These are phyloP conservation scores for Thelephora terrestris DNA, from an alignment of 1,284 basidiomycete genomes.

Conservation along the genomic window DNA sequence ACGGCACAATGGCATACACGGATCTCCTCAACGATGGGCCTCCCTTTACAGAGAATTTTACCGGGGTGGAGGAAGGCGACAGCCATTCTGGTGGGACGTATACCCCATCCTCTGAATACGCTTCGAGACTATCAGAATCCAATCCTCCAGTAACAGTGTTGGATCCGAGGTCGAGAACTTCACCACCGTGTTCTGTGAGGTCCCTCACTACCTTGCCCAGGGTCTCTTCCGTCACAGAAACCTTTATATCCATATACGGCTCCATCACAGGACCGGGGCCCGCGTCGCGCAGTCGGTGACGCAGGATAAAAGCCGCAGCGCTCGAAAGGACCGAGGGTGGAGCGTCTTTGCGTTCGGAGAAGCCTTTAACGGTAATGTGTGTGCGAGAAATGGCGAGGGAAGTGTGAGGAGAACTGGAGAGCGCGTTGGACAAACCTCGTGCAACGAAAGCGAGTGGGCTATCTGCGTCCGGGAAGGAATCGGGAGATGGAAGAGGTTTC, in stretches of 20 bases:
- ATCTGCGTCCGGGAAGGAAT: slow-evolving; percentile 33
- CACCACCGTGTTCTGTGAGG: slow-evolving; percentile 64
- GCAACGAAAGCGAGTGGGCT: slow-evolving; percentile 41
- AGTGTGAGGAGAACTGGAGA: slow-evolving; percentile 70
- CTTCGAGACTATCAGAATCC: slow-evolving; percentile 34
- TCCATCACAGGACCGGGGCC: slow-evolving; percentile 66
- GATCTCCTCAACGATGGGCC: slow-evolving; percentile 39
- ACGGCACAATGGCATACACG: slow-evolving; percentile 63
- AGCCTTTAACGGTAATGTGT: slow-evolving; percentile 41
- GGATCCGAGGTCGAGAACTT: slow-evolving; percentile 54
- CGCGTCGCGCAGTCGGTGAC: slow-evolving; percentile 44
- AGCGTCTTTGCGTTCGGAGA: slow-evolving; percentile 24
- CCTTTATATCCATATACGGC: slow-evolving; percentile 58
- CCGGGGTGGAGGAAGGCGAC: slow-evolving; percentile 53
- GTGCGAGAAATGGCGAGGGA: slow-evolving; percentile 56
- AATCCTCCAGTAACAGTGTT: slow-evolving; percentile 23
- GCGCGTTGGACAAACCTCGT: slow-evolving; percentile 54
- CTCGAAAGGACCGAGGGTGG: slow-evolving; percentile 49
- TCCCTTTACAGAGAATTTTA: slow-evolving; percentile 18
- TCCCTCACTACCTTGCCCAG: slow-evolving; percentile 71
- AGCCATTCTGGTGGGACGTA: slow-evolving; percentile 67
- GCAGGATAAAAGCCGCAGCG: slow-evolving; percentile 53
- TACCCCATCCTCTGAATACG: slow-evolving; percentile 47
- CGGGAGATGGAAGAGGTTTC: slow-evolving; percentile 42
- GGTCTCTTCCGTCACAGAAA: slow-evolving; percentile 52